These are phyloP conservation scores for Calonectria henricotiae DNA, from an alignment of 2,329 filamentous ascomycete species.

Conservation along the genomic window DNA sequence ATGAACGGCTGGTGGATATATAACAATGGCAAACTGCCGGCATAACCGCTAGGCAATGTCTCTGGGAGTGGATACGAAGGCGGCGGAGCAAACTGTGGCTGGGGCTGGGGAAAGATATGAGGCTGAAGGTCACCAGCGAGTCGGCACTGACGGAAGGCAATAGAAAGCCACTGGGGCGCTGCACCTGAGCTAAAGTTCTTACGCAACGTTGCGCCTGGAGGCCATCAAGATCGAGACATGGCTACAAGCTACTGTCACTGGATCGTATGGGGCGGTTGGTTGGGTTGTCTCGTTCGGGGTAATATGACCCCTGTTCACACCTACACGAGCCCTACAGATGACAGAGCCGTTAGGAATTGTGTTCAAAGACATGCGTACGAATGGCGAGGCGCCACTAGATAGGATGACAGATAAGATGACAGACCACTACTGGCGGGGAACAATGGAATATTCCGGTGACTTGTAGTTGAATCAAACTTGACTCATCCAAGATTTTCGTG, in stretches of 20 bases:
- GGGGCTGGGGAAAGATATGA: constrained; percentile 29
- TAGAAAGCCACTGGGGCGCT: not conserved
- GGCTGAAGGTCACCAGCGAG: constrained; percentile 42
- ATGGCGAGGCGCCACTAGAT: constrained; percentile 13
- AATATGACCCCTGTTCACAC: not conserved
- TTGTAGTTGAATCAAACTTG: constrained; percentile 16
- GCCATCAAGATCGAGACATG: constrained; percentile 31
- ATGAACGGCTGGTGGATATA: constrained; percentile 29
- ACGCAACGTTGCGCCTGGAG: constrained; percentile 48
- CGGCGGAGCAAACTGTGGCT: constrained; percentile 31
- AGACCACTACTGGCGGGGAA: constrained; percentile 6
- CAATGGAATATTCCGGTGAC: constrained; percentile 24
- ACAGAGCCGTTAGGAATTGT: constrained; percentile 22
- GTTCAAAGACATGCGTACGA: constrained; percentile 9
- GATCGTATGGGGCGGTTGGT: constrained; percentile 3
- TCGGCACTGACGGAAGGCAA: constrained; percentile 5
- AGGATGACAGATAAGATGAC: not conserved
- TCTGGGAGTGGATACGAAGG: constrained; percentile 1
- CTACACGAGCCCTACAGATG: constrained; percentile 28
- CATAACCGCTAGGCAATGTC: constrained; percentile 23
- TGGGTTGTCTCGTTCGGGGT: constrained; percentile 29
- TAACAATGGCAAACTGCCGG: constrained; percentile 21
- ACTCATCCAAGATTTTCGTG: constrained; percentile 20
- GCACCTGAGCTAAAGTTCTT: constrained; percentile 36
- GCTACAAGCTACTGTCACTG: constrained; percentile 9